A percentile compares a stretch with the other conserved stretches of the same genome.
phyloP scores from a whole-genome alignment of 2,329 filamentous ascomycete species.

The Pseudocercospora pini-densiflorae region DNA sequence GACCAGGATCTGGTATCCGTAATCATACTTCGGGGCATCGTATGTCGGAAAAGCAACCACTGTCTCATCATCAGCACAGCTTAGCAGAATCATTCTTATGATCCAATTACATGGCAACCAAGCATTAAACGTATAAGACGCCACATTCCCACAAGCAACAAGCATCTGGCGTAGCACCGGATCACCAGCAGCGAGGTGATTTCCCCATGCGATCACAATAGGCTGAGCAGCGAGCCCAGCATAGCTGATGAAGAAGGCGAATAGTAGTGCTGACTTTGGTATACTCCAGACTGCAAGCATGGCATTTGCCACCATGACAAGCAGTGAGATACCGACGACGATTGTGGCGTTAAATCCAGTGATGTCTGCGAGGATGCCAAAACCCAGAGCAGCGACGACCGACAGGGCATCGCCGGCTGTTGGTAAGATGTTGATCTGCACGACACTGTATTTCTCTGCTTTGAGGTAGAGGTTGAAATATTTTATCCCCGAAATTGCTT shows the following conservation, averaged over 20 bases:
- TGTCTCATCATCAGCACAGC: not conserved
- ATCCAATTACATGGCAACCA: conserved; percentile 18
- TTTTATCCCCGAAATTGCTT: conserved; percentile 9
- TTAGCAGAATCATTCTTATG: not conserved
- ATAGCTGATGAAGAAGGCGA: conserved; percentile 19
- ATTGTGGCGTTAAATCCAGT: conserved; percentile 17
- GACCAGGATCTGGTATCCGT: conserved; percentile 26
- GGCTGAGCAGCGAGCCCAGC: conserved; percentile 17
- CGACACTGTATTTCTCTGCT: conserved; percentile 20
- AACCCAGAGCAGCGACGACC: conserved; percentile 19
- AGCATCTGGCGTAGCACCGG: conserved; percentile 24
- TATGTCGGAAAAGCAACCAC: conserved; percentile 25
- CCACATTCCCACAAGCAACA: conserved; percentile 21
- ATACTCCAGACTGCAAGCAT: conserved; percentile 20
- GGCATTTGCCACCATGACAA: conserved; percentile 19
- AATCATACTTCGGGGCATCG: conserved; percentile 24
- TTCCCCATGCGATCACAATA: conserved; percentile 22
- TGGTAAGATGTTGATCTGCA: conserved; percentile 19
- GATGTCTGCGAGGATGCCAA: conserved; percentile 19
- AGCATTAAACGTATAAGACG: conserved; percentile 21
- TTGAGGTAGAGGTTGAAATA: conserved; percentile 28
- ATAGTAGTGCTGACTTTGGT: conserved; percentile 11
- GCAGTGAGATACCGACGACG: not conserved
- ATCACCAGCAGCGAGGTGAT: conserved; percentile 19
- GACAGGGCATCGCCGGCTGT: conserved; percentile 22